phyloP scores from a whole-genome alignment of 805 yeast species.

The Spathaspora sp. region DNA sequence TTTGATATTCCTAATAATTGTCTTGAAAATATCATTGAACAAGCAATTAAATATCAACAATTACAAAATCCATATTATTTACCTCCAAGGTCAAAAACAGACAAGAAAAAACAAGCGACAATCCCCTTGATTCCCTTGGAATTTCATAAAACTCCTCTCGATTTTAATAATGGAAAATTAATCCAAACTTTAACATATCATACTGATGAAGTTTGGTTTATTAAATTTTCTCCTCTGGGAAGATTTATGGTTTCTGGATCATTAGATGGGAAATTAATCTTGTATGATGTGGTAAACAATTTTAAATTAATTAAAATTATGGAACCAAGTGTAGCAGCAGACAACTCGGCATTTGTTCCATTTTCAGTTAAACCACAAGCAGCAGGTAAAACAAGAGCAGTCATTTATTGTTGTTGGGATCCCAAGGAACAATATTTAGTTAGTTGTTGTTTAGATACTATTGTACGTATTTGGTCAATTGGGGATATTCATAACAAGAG shows the following conservation, averaged over 20 bases:
- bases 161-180: constrained; percentile 37
- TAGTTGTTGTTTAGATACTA: constrained; percentile 69
- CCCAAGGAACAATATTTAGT: constrained; percentile 64
- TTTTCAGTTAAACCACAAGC: constrained; percentile 19
- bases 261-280: constrained; percentile 56
- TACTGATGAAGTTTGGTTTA: constrained; percentile 78
- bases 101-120: neutral
- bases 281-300: constrained; percentile 59
- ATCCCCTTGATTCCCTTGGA: constrained; percentile 8
- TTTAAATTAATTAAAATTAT: constrained; percentile 29
- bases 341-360: constrained; percentile 22
- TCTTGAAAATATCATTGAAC: constrained; percentile 19
- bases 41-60: constrained; percentile 18
- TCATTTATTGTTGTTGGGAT: constrained; percentile 73
- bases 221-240: constrained; percentile 76
- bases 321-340: constrained; percentile 23
- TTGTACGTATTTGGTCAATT: constrained; percentile 67
- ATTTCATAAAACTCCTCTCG: neutral
- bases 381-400: constrained; percentile 31
- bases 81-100: constrained; percentile 20
- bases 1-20: constrained; percentile 19
- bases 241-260: constrained; percentile 73
- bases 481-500: constrained; percentile 21
- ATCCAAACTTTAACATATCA: constrained; percentile 50
- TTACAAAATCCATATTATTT: constrained; percentile 23